Conservation (phyloP, 163 green algal species). For the Volvox carteri region DNA sequence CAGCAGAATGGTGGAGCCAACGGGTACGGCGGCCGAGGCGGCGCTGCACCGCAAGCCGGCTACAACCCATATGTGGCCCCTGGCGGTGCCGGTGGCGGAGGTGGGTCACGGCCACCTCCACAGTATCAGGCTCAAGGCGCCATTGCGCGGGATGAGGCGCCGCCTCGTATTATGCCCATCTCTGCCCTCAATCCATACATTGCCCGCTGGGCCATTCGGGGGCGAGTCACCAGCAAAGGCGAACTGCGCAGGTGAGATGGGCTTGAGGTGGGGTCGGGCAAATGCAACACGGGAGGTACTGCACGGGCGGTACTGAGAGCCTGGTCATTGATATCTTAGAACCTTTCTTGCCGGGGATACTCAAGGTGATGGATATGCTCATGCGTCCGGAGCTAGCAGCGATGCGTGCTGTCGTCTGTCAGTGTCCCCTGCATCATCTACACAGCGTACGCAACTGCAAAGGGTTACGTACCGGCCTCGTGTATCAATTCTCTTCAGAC, state of each 20-base stretch:
- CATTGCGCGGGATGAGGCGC: conserved; percentile 74
- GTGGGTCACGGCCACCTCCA: conserved; percentile 23
- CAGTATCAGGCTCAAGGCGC: conserved; percentile 66
- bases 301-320: too few species aligned
- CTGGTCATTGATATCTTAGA: too few species aligned
- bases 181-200: conserved; percentile 94
- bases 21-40: not conserved
- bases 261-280: too few species aligned
- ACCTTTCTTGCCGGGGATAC: too few species aligned
- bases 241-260: conserved; percentile 81
- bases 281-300: too few species aligned
- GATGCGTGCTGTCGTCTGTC: too few species aligned
- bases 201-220: conserved; percentile 90
- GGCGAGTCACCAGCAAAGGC: conserved; percentile 86
- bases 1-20: not conserved
- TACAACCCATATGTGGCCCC: conserved; percentile 6
- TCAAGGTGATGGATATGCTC: too few species aligned
- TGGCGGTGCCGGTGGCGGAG: conserved; percentile 8
- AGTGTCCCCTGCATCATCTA: too few species aligned
- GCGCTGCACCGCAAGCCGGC: not conserved
- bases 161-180: conserved; percentile 89
- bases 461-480: too few species aligned
- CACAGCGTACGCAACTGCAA: too few species aligned
- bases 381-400: too few species aligned
- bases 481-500: too few species aligned